Evolutionary conservation across 1,284 basidiomycete species (phyloP).

Genomic region (Pisolithus thermaeus): DNA sequence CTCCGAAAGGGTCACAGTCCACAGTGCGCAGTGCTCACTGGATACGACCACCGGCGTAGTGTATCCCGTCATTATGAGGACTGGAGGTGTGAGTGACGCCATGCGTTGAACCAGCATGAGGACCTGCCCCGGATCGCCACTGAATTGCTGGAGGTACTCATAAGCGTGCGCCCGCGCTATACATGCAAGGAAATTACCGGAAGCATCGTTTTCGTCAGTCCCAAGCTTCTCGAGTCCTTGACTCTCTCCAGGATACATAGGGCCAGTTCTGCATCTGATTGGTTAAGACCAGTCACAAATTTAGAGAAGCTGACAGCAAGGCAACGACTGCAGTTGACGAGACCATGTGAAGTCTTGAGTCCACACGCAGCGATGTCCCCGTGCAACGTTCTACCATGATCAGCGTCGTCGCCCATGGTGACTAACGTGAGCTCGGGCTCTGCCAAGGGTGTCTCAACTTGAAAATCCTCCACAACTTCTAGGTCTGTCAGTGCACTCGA

Average conservation of each 20-base stretch:
- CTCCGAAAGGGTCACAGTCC: slow-evolving; percentile 55
- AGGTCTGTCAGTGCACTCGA: slow-evolving; percentile 10
- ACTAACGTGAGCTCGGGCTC: slow-evolving; percentile 8
- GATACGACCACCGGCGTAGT: slow-evolving; percentile 42
- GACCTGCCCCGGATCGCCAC: slow-evolving; percentile 14
- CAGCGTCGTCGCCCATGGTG: slow-evolving; percentile 6
- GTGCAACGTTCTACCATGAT: slow-evolving; percentile 43
- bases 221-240: slow-evolving; percentile 37
- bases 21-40: slow-evolving; percentile 43
- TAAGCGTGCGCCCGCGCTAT: slow-evolving; percentile 1
- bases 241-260: slow-evolving; percentile 38
- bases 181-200: slow-evolving; percentile 31
- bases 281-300: slow-evolving; percentile 31
- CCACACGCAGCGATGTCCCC: slow-evolving; percentile 48
- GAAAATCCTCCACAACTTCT: slow-evolving; percentile 12
- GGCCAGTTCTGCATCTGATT: slow-evolving; percentile 32
- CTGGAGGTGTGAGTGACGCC: slow-evolving; percentile 42
- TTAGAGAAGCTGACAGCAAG: slow-evolving; percentile 39
- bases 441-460: slow-evolving; percentile 11
- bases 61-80: slow-evolving; percentile 68
- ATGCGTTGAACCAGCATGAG: slow-evolving; percentile 37
- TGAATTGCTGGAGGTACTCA: slow-evolving; percentile 10
- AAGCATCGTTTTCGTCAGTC: slow-evolving; percentile 43
- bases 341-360: slow-evolving; percentile 32
- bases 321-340: slow-evolving; percentile 57